Evolutionary conservation across 169 alveolate genomes (phyloP), one percentile per base, ranked within the genome.

Genomic region (Cryptosporidium tyzzeri): DNA sequence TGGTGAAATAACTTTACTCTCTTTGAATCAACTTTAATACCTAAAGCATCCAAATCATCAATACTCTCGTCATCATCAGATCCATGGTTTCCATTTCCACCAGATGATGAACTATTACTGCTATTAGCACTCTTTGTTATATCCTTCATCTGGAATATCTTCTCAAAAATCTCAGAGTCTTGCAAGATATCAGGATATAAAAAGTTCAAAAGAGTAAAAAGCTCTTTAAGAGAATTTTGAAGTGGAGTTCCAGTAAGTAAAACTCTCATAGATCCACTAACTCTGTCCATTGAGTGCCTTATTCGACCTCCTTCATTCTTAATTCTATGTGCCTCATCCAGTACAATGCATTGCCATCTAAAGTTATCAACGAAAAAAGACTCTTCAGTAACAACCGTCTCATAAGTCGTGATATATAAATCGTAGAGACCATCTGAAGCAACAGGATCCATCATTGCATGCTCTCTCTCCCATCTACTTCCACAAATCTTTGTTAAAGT

Each of bases 291-390:
- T 12, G 98, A 96, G 74, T 96, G 97, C n/a, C 99, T 95, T 23
- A 96, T 92, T n/a, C 96, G 95, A 35, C 98, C 97, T 23, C 96
- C 87, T 68, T 97, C 98, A 84, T 98, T 99, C 96, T 99, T 99
- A 84, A 98, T 98, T 70, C 99, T 97, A 91, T 99, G 99, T 44
- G 99, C 99, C 95, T 99, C 99, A 92, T 98, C 99, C 62, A 97
- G 93, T 21, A 97, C 96, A 95, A 97, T 96, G 86, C 98, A 97
- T 91, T 96, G 97, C 99, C 99, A 98, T 18, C 95, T 94, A 31
- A 94, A 91, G 0, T 96, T 93, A 75, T 95, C 97, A 61, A 94
- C 97, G 61, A 94, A 95, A 85, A 96, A 94, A 45, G 92, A 95
- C 94, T 96, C 98, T 67, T 95, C 97, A 92, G 95, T 93, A 92